phyloP scores from a whole-genome alignment of 371 early-diverging fungal genomes.

The Mucor saturninus region DNA sequence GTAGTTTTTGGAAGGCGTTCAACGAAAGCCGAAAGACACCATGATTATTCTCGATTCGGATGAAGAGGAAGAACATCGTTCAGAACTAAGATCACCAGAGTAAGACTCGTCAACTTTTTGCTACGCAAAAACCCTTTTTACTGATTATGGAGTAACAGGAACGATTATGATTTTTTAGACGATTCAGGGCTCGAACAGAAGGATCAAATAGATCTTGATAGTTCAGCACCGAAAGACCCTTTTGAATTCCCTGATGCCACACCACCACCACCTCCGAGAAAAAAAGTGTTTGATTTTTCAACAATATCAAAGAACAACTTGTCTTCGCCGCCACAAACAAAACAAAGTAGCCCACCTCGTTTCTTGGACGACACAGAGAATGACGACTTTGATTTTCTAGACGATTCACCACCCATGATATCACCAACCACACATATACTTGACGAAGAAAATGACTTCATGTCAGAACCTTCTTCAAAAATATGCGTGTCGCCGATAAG shows the following conservation, averaged over 20 bases:
- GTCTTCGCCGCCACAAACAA: too few species aligned
- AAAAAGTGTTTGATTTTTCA: too few species aligned
- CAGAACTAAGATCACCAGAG: too few species aligned
- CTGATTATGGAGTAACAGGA: too few species aligned
- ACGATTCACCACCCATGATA: not conserved
- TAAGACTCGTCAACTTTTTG: not conserved
- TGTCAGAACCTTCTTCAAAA: not conserved
- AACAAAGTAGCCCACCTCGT: too few species aligned
- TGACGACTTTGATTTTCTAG: not conserved
- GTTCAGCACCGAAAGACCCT: too few species aligned
- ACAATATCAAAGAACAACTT: too few species aligned
- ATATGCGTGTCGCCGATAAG: too few species aligned
- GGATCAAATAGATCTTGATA: not conserved
- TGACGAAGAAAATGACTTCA: not conserved
- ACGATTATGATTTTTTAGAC: not conserved
- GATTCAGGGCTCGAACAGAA: not conserved
- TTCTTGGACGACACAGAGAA: too few species aligned
- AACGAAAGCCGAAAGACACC: not conserved
- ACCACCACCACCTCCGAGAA: not conserved
- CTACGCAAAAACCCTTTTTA: too few species aligned
- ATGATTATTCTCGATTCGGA: conserved; percentile 31
- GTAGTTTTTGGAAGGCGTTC: conserved; percentile 48
- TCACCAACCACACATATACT: not conserved
- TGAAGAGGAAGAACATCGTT: conserved; percentile 14
- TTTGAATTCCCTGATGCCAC: not conserved